Base-by-base conservation (phyloP, 2,329 filamentous ascomycete species). In the Aureobasidium musti region DNA sequence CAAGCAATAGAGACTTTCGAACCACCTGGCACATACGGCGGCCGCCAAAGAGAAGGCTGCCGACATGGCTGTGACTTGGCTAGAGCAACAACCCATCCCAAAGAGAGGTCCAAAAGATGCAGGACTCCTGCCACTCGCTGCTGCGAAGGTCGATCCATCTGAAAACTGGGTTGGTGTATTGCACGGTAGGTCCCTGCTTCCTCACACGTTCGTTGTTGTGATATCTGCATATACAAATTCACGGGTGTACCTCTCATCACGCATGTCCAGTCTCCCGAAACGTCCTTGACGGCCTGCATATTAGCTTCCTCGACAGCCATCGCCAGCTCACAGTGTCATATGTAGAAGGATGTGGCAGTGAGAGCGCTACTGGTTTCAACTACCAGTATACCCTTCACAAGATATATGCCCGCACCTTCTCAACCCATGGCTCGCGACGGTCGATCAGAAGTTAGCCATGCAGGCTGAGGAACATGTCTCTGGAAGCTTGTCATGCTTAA, bases 141-240 rank as follows among this genome's bases (percentile, higher is more conserved):
- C 50, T 47, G n/a, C 50, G 4, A 56, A 65, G 39, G 39, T 65
- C 28, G 61, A 65, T 19, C 28, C 14, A 8, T 33, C 49, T 37
- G 61, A 65, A 39, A 65, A 65, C 14, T 65, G 61, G 61, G 61
- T 65, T 47, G 61, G 61, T 28, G 37, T 65, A 5, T 65, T 65
- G 17, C 49, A 65, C 23, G 50, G 61, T 65, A 65, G 49, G 61
- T 65, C 50, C 1, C 28, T 63, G 45, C 13, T 50, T 41, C 1
- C 23, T n/a, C 8, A 17, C 30, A 19, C 33, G 21, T 43, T 14
- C 7, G 1, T 19, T 53, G 1, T 26, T 39, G 52, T 56, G 35
- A 35, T 35, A 2, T 35, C 19, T 35, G 28, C 30, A 10, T 19
- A 19, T n/a, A 53, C 10, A 35, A 49, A 13, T 21, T 23, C 13